Conservation (phyloP, 345 rosid species). For the Sonneratia caseolaris region DNA sequence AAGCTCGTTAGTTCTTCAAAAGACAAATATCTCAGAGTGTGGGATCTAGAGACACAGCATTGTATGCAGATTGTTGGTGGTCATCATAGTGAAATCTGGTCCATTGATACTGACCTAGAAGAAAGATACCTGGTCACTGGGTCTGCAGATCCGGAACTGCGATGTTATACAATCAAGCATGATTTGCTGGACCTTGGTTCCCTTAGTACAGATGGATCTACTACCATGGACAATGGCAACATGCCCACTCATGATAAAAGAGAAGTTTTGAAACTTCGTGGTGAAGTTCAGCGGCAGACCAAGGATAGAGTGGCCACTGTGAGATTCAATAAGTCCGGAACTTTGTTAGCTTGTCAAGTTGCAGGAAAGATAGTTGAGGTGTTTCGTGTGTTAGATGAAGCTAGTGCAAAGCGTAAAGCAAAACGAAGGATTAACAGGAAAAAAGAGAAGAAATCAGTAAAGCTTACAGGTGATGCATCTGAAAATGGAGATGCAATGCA, state of each 20-base stretch:
- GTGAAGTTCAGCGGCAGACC: slow-evolving; percentile 76
- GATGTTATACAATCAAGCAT: slow-evolving; percentile 57
- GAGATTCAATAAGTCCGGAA: slow-evolving; percentile 63
- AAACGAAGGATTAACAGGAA: slow-evolving; percentile 82
- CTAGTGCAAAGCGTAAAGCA: slow-evolving; percentile 78
- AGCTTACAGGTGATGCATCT: slow-evolving; percentile 25
- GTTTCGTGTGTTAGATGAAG: slow-evolving; percentile 57
- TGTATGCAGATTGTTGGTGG: slow-evolving; percentile 91
- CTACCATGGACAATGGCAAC: slow-evolving; percentile 25
- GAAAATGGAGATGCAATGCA: slow-evolving; percentile 30
- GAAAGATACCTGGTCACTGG: slow-evolving; percentile 79
- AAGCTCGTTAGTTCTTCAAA: slow-evolving; percentile 87
- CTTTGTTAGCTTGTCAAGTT: slow-evolving; percentile 79
- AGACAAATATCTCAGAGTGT: slow-evolving; percentile 89
- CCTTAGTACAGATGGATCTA: slow-evolving; percentile 23
- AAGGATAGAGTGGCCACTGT: slow-evolving; percentile 81
- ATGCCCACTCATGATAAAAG: slow-evolving; percentile 43
- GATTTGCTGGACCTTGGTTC: slow-evolving; percentile 21
- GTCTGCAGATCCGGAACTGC: slow-evolving; percentile 79
- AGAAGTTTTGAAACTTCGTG: slow-evolving; percentile 61
- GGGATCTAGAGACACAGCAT: slow-evolving; percentile 97
- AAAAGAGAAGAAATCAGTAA: slow-evolving; percentile 74
- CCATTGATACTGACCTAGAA: slow-evolving; percentile 71
- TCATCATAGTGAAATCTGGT: slow-evolving; percentile 97
- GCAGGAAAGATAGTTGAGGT: slow-evolving; percentile 82